phyloP scores from a whole-genome alignment of 75 land plant species.

The Selaginella moellendorffii region DNA sequence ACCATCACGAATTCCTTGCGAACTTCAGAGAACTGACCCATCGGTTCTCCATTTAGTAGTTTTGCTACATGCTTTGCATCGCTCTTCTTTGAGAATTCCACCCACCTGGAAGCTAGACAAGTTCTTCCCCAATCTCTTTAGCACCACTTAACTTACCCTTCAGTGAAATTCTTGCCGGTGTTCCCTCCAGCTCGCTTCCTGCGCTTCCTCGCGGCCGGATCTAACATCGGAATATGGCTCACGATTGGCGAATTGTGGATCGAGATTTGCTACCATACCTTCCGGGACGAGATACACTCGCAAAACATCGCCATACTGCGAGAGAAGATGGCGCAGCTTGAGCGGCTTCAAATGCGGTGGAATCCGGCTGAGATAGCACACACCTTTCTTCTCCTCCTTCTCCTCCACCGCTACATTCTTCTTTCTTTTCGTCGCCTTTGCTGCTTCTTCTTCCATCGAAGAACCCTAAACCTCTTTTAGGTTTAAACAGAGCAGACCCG shows the following conservation, averaged over 20 bases:
- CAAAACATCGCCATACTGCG: conserved; percentile 62
- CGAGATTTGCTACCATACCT: too few species aligned
- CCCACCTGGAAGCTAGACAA: conserved; percentile 53
- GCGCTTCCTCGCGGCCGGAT: conserved; percentile 36
- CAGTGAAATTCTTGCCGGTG: conserved; percentile 73
- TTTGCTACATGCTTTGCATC: conserved; percentile 74
- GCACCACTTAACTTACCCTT: too few species aligned
- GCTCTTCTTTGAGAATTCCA: conserved; percentile 66
- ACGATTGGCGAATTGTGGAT: too few species aligned
- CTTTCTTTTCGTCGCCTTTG: conserved; percentile 19
- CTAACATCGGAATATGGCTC: too few species aligned
- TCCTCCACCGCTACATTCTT: conserved; percentile 23
- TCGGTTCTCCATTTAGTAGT: conserved; percentile 81
- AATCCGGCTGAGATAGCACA: conserved; percentile 78
- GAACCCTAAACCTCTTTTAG: neutral
- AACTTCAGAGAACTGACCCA: conserved; percentile 75
- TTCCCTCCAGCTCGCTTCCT: conserved; percentile 61
- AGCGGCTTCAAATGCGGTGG: conserved; percentile 78
- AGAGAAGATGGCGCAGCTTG: conserved; percentile 77
- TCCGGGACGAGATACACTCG: conserved; percentile 73
- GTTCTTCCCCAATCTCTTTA: neutral
- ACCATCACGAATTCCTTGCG: too few species aligned
- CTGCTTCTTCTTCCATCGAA: conserved; percentile 13
- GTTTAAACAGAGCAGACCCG: too few species aligned
- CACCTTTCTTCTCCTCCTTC: conserved; percentile 38